A percentile compares a stretch with the other conserved stretches of the same genome.
Evolutionary conservation across 1,284 basidiomycete genomes (phyloP).

Genomic region (Boletus sp.): DNA sequence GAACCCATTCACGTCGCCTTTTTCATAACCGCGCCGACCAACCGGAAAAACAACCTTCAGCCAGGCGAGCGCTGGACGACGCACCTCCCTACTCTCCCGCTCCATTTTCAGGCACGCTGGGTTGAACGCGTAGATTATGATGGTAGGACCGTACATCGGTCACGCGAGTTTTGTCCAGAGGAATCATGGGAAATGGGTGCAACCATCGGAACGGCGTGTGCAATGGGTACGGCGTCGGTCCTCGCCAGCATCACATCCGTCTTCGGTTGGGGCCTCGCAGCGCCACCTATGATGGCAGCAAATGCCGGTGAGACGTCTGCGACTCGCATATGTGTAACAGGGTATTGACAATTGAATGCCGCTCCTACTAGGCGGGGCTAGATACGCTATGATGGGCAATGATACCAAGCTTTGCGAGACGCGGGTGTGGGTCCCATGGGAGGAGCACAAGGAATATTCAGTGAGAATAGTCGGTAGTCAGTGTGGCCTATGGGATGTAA

Average conservation of each 20-base stretch:
- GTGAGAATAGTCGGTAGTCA: slow-evolving; percentile 12
- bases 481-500: slow-evolving; percentile 20
- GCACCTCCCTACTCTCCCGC: slow-evolving; percentile 18
- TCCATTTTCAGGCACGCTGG: slow-evolving; percentile 24
- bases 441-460: slow-evolving; percentile 21
- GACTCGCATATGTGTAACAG: too few relatives aligned
- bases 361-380: slow-evolving; percentile 3
- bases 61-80: slow-evolving; percentile 22
- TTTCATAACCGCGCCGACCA: slow-evolving; percentile 14
- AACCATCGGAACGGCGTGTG: slow-evolving; percentile 17
- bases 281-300: not conserved
- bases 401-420: slow-evolving; percentile 17
- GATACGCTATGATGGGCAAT: slow-evolving; percentile 8
- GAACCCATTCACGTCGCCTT: slow-evolving; percentile 22
- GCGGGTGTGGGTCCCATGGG: slow-evolving; percentile 23
- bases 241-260: slow-evolving; percentile 2
- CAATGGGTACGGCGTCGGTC: not conserved
- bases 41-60: slow-evolving; percentile 23
- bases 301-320: slow-evolving; percentile 9
- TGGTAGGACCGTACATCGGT: slow-evolving; percentile 1
- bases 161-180: not conserved
- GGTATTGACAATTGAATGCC: not conserved
- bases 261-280: slow-evolving; percentile 9
- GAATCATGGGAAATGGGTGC: slow-evolving; percentile 12
- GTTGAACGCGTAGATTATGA: slow-evolving; percentile 11